Evolutionary conservation across 2,329 filamentous ascomycete species (phyloP).

Genomic region (Cordyceps pruinosa): DNA sequence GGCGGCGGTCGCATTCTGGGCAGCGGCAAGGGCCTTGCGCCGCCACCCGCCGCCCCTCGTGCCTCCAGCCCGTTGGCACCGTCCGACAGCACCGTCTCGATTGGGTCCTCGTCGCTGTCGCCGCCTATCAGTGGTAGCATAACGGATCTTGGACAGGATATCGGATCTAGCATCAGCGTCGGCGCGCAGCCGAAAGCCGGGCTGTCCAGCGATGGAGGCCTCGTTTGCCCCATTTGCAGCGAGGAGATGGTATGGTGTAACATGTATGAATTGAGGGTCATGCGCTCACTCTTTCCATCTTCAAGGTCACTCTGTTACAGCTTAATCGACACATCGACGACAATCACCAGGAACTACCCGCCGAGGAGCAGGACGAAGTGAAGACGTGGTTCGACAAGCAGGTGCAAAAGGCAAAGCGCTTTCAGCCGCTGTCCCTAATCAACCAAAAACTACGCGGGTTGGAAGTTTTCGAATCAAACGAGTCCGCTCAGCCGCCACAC

Average conservation of each 20-base stretch:
- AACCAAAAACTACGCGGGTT: conserved; percentile 91
- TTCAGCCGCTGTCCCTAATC: conserved; percentile 82
- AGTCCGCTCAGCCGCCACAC: conserved; percentile 41
- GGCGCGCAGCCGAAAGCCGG: conserved; percentile 46
- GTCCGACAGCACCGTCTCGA: conserved; percentile 68
- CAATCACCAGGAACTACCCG: conserved; percentile 80
- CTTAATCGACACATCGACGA: conserved; percentile 84
- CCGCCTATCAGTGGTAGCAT: conserved; percentile 52
- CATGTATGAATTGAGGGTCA: background rate
- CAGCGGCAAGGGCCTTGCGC: conserved; percentile 74
- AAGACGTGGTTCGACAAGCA: conserved; percentile 97
- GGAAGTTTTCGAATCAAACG: conserved; percentile 91
- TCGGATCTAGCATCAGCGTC: conserved; percentile 73
- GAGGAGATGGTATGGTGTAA: conserved; percentile 83
- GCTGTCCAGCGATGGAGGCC: conserved; percentile 45
- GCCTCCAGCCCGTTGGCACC: conserved; percentile 45
- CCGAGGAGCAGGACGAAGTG: conserved; percentile 84
- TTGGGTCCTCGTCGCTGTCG: conserved; percentile 66
- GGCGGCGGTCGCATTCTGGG: conserved; percentile 89
- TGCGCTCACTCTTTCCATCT: background rate
- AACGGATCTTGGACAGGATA: conserved; percentile 67
- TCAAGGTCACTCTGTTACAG: conserved; percentile 80
- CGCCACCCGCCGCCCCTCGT: conserved; percentile 43
- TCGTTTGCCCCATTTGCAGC: conserved; percentile 95
- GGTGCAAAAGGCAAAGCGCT: conserved; percentile 85